phyloP scores from a whole-genome alignment of 441 rosid species.

The Gossypium schwendimanii region DNA sequence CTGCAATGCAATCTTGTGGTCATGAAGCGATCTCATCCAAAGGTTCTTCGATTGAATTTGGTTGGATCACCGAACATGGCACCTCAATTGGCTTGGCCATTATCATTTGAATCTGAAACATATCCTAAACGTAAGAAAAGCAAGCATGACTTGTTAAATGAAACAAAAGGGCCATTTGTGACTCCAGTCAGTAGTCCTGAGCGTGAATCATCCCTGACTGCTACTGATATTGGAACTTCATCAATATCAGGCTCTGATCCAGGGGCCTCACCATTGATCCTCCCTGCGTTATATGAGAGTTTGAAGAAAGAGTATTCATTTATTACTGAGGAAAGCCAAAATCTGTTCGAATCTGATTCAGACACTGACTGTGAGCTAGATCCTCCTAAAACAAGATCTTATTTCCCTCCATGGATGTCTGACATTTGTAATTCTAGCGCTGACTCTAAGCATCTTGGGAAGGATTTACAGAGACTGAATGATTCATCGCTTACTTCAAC shows the following conservation, averaged over 20 bases:
- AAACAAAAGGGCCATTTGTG: slow-evolving; percentile 49
- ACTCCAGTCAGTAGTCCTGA: slow-evolving; percentile 72
- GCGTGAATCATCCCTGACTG: slow-evolving; percentile 37
- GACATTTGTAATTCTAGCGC: slow-evolving; percentile 29
- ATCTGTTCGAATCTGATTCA: slow-evolving; percentile 42
- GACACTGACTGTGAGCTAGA: slow-evolving; percentile 41
- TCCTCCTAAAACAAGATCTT: slow-evolving; percentile 33
- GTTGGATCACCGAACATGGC: slow-evolving; percentile 40
- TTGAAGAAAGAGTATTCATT: slow-evolving; percentile 32
- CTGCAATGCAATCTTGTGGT: slow-evolving; percentile 63
- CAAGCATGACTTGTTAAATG: slow-evolving; percentile 15
- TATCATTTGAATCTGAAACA: slow-evolving; percentile 19
- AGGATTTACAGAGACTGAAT: slow-evolving; percentile 28
- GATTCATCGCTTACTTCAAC: slow-evolving; percentile 32
- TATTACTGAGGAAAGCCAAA: slow-evolving; percentile 34
- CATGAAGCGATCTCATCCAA: slow-evolving; percentile 53
- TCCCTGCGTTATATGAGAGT: slow-evolving; percentile 33
- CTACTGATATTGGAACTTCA: slow-evolving; percentile 49
- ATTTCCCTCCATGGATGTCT: slow-evolving; percentile 31
- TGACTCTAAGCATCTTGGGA: slow-evolving; percentile 22
- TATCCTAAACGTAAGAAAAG: slow-evolving; percentile 25
- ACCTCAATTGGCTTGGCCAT: slow-evolving; percentile 27
- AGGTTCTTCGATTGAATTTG: slow-evolving; percentile 60
- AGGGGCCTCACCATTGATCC: slow-evolving; percentile 46
- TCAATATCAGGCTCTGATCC: slow-evolving; percentile 69